Evolutionary conservation across 2,329 filamentous ascomycete species (phyloP), one percentile per base, ranked within the genome.

Genomic region (Arthroderma sp.): DNA sequence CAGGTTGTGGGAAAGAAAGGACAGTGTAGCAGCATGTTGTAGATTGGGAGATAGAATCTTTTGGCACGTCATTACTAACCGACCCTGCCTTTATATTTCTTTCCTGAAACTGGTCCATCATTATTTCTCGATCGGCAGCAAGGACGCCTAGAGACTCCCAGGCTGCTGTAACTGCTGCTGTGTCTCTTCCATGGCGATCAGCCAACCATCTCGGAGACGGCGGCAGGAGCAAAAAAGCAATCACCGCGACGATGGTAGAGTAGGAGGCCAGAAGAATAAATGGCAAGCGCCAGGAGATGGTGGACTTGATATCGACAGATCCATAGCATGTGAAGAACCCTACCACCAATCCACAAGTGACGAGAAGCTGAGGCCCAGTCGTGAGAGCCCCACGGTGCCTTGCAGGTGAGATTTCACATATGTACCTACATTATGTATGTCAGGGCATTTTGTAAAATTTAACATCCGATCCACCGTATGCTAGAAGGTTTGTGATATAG

Each of bases 301-400:
- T 76, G 1, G 73, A 76, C 0, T 67, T 38, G 6, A 82, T 71
- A 1, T 68, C 63, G 0, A 77, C 71, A 21, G 75, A 78, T 6
- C 78, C 80, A 61, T 84, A 84, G 66, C 80, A 83, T 8, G 74
- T 76, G 62, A 85, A 85, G 61, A 81, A 84, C 0, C 82, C 82
- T 0, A 73, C 51, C 8, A 77, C 76, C 1, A 84, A 66, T 0
- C 79, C 81, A 1, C 76, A 53, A 0, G 76, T 77, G 2, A 74
- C 74, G 47, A 80, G 64, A 53, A 83, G 70, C 61, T 84, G 81
- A 0, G 80, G 78, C 2, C 78, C 66, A 0, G 77, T 76, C 0
- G 77, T 75, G 1, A 85, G 64, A 0, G 74, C 69, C 0, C 81
- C 81, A 28, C 82, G 70, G 2, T 71, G 67, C 2, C 67, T 69